A percentile compares a stretch with the other conserved stretches of the same genome.
phyloP scores from a whole-genome alignment of 2,329 filamentous ascomycete genomes.

The Fusarium palustre region DNA sequence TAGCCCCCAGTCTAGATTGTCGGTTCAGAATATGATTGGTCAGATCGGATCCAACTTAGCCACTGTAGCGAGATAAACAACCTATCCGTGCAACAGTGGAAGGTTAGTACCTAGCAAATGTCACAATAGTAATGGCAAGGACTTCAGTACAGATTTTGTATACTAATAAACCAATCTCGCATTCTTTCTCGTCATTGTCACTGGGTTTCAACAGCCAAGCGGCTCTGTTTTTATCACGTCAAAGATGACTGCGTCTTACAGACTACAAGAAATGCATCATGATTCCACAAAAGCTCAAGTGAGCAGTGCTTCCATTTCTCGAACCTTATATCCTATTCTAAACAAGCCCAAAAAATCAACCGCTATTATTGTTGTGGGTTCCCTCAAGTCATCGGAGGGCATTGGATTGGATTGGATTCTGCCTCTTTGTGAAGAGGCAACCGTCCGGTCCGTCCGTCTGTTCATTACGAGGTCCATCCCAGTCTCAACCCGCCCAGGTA shows the following conservation, averaged over 20 bases:
- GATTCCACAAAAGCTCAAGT: constrained; percentile 27
- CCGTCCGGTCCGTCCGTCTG: constrained; percentile 11
- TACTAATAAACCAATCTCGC: background rate
- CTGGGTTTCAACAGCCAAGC: background rate
- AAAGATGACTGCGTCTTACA: constrained; percentile 15
- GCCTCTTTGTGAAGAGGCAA: constrained; percentile 6
- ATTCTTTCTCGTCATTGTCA: background rate
- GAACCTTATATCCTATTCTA: constrained; percentile 30
- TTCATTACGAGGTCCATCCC: constrained; percentile 22
- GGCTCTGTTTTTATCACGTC: background rate
- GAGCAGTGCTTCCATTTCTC: constrained; percentile 25
- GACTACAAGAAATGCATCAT: background rate
- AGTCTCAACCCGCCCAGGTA: background rate
- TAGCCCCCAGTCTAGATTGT: background rate
- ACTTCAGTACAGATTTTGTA: background rate
- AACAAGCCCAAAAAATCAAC: constrained; percentile 25
- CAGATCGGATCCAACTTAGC: background rate
- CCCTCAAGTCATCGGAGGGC: constrained; percentile 13
- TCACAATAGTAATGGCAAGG: background rate
- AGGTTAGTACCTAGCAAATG: background rate
- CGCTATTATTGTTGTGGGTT: constrained; percentile 4
- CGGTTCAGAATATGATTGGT: background rate
- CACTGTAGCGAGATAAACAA: constrained; percentile 12
- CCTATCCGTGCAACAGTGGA: too few relatives aligned
- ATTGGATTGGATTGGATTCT: background rate